Evolutionary conservation across 495 filamentous ascomycete species (phyloP), one percentile per base, ranked within the genome.

Genomic region (Physcia stellaris): DNA sequence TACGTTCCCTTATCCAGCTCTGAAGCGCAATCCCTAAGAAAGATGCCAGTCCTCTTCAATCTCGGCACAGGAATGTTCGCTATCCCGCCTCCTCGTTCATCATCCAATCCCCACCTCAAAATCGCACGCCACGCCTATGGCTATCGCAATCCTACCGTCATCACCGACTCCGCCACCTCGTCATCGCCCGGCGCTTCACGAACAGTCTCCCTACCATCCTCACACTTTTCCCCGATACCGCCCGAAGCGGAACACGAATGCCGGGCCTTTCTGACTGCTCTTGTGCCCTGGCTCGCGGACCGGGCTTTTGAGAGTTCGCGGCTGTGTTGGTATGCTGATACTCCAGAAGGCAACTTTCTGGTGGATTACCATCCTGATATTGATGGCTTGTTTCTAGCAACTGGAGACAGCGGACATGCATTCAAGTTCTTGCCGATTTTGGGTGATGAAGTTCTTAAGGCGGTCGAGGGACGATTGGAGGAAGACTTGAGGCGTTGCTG

Each of bases 311-410:
- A 59, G 24, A 55, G 61, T 11, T 84, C 77, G n/a, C 64, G 83
- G 13, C 59, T 95, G 29, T 98, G 87, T 55, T 93, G 83, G 83
- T 94, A 95, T 46, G 76, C 70, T 5, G 86, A 93, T 62, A 92
- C 84, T 56, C 68, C 81, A 6, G 74, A 68, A 12, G 83, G 73
- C 4, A 80, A 93, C 54, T 94, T 86, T 62, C 61, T 94, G 22
- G 68, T 93, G 40, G 69, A 75, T 39, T 83, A 81, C 44, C 82
- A 90, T 44, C 85, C 85, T 0, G 50, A 56, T 6, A 72, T 73
- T 52, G 48, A 66, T 18, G 69, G 71, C 10, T 60, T 94, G 15
- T 86, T 94, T 56, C 51, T 95, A 11, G 80, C 83, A 1, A 88
- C 82, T 0, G 86, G 86, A 11, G 86, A 82, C 11, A 83, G 77